These are phyloP conservation scores for Paulownia fortunei DNA, from an alignment of 257 asterid genomes.

Conservation along the genomic window DNA sequence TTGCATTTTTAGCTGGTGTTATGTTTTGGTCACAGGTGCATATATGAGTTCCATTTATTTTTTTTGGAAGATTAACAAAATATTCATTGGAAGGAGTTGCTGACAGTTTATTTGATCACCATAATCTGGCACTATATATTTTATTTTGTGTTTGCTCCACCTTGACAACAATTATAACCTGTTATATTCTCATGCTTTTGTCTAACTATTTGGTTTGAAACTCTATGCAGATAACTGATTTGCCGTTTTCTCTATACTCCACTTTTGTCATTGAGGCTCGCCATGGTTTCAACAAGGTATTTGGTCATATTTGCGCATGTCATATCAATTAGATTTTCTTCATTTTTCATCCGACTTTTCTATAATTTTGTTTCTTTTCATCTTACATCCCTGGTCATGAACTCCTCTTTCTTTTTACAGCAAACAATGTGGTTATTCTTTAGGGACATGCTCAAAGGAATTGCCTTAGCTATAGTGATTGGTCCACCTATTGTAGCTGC, in stretches of 20 bases:
- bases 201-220: conserved; percentile 27
- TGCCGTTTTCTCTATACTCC: conserved; percentile 93
- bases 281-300: conserved; percentile 92
- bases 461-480: conserved; percentile 60
- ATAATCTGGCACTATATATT: conserved; percentile 3
- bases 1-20: conserved; percentile 89
- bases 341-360: neutral
- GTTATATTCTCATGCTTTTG: conserved; percentile 7
- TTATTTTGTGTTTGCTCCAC: conserved; percentile 13
- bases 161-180: neutral
- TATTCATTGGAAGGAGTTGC: neutral
- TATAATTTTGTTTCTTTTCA: neutral
- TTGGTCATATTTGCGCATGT: conserved; percentile 7
- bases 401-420: conserved; percentile 47
- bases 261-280: conserved; percentile 95
- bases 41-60: conserved; percentile 18
- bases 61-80: neutral
- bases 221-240: conserved; percentile 79
- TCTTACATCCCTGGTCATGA: conserved; percentile 21
- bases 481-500: conserved; percentile 99
- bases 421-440: conserved; percentile 90
- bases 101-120: neutral
- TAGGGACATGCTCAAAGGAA: conserved; percentile 91
- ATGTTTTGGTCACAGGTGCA: conserved; percentile 96
- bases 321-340: conserved; percentile 5